Percentiles rank a stretch among this genome's conserved stretches.
These are phyloP conservation scores for Purpureocillium takamizusanense DNA, from an alignment of 2,329 filamentous ascomycete species.

Conservation along the genomic window DNA sequence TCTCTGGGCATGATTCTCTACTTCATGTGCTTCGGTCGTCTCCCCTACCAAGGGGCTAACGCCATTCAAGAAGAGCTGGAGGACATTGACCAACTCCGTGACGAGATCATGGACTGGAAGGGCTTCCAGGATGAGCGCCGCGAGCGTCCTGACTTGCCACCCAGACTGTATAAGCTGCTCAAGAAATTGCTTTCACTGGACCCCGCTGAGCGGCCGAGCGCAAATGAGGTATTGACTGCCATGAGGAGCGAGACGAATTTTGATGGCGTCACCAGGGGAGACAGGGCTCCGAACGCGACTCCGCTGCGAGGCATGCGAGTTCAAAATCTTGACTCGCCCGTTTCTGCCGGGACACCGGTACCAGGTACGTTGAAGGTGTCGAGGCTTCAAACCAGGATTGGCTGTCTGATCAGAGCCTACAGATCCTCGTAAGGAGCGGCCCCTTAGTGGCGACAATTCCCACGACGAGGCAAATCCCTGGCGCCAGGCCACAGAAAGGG, in stretches of 20 bases:
- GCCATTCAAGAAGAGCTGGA: conserved; percentile 84
- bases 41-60: conserved; percentile 82
- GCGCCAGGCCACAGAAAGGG: neutral
- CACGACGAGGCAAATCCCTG: neutral
- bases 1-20: conserved; percentile 97
- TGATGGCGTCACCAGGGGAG: conserved; percentile 29
- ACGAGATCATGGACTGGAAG: conserved; percentile 78
- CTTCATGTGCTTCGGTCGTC: conserved; percentile 87
- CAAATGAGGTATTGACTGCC: conserved; percentile 72
- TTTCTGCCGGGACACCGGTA: conserved; percentile 37
- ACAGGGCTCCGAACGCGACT: conserved; percentile 23
- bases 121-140: conserved; percentile 74
- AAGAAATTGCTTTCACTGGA: conserved; percentile 72
- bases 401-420: conserved; percentile 16
- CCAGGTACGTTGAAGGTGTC: conserved; percentile 33
- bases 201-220: conserved; percentile 68
- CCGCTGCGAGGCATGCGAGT: conserved; percentile 37
- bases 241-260: conserved; percentile 59
- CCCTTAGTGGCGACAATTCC: conserved; percentile 4
- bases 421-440: conserved; percentile 22
- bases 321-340: conserved; percentile 47
- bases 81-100: conserved; percentile 74
- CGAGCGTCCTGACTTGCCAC: conserved; percentile 71
- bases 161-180: conserved; percentile 76
- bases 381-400: conserved; percentile 7